Evolutionary conservation across 2,329 filamentous ascomycete species (phyloP).

Genomic region (Neopestalotiopsis rosae): DNA sequence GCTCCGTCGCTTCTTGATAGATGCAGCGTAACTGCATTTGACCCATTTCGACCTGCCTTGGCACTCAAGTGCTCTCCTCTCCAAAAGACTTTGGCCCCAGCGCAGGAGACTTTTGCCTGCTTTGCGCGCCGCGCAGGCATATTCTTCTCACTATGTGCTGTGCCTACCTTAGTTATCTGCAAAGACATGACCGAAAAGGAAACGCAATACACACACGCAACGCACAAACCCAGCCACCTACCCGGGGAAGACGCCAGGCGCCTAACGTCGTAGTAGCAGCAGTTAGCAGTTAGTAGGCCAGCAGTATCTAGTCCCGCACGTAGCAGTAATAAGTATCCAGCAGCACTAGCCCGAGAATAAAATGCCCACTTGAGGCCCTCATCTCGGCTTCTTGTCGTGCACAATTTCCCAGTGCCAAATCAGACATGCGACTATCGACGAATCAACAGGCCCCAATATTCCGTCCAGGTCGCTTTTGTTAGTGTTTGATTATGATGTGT

Average conservation of each 20-base stretch:
- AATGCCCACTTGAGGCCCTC: constrained; percentile 2
- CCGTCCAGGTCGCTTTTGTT: constrained; percentile 2
- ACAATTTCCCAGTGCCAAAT: constrained; percentile 1
- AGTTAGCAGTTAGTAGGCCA: too few species aligned
- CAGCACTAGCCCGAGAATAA: background rate
- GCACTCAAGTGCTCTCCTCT: background rate
- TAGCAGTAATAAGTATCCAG: background rate
- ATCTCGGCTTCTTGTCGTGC: constrained; percentile 2
- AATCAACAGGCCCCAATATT: constrained; percentile 3
- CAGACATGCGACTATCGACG: constrained; percentile 2
- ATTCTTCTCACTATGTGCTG: too few species aligned
- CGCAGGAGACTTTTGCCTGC: background rate
- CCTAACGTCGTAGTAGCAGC: background rate
- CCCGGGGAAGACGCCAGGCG: background rate
- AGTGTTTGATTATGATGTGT: constrained; percentile 4
- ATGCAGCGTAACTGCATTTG: background rate
- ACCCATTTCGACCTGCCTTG: background rate
- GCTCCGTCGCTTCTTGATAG: constrained; percentile 1
- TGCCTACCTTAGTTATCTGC: background rate
- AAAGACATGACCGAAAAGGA: background rate
- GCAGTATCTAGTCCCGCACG: background rate
- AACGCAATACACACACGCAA: constrained; percentile 1
- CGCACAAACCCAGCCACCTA: background rate
- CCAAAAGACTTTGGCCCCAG: background rate
- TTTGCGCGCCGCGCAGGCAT: background rate